phyloP scores from a whole-genome alignment of 2,329 filamentous ascomycete genomes.

The Chaetomiaceae sp. region DNA sequence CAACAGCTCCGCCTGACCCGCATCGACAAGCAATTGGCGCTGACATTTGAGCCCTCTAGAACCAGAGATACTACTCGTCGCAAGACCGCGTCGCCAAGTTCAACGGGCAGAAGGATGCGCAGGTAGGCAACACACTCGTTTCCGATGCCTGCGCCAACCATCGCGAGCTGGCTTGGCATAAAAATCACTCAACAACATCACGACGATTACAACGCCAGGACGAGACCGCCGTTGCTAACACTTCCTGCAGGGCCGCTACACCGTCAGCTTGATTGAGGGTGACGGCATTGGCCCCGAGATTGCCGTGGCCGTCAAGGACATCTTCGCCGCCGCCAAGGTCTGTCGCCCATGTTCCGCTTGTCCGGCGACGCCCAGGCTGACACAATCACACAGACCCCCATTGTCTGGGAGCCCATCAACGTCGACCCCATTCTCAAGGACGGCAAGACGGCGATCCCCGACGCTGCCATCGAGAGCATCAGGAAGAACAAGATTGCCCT shows the following conservation, averaged over 20 bases:
- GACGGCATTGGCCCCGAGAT: slow-evolving; percentile 99
- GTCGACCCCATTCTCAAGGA: slow-evolving; percentile 91
- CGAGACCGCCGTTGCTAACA: slow-evolving; percentile 25
- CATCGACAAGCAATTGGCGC: slow-evolving; percentile 17
- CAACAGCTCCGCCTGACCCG: slow-evolving; percentile 7
- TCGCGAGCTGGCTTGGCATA: slow-evolving; percentile 13
- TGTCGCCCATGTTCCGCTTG: slow-evolving; percentile 34
- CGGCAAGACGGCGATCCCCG: slow-evolving; percentile 91
- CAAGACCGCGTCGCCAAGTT: slow-evolving; percentile 83
- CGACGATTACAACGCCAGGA: slow-evolving; percentile 11
- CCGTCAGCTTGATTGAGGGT: slow-evolving; percentile 95
- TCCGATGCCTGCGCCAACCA: slow-evolving; percentile 12
- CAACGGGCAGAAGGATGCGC: slow-evolving; percentile 80
- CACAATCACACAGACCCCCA: slow-evolving; percentile 60
- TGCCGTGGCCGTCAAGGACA: slow-evolving; percentile 95
- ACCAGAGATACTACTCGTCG: slow-evolving; percentile 60
- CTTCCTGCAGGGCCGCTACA: slow-evolving; percentile 74
- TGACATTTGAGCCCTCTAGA: slow-evolving; percentile 35
- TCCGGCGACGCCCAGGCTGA: slow-evolving; percentile 19
- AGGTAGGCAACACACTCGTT: slow-evolving; percentile 56
- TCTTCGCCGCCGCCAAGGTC: slow-evolving; percentile 93
- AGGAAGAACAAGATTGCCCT: slow-evolving; percentile 94
- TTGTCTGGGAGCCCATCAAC: slow-evolving; percentile 96
- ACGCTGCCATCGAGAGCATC: slow-evolving; percentile 89
- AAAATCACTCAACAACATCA: slow-evolving; percentile 24